Evolutionary conservation across 225 moss, liverwort and hornwort genomes (phyloP), one percentile per base, ranked within the genome.

Genomic region (Polytrichum commune): DNA sequence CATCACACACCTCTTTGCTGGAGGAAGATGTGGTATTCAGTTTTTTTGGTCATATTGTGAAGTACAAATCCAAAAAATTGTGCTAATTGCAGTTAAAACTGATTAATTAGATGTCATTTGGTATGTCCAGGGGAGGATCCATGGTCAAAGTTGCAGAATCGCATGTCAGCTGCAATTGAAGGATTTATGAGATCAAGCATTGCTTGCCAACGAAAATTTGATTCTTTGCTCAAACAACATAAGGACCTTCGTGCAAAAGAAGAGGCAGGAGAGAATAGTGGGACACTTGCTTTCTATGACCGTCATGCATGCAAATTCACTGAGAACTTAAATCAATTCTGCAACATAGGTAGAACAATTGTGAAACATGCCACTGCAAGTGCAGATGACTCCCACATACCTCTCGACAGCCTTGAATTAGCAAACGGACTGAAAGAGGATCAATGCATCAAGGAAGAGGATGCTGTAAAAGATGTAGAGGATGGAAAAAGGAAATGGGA

Each of bases 401-500:
- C 58, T 58, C 24, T 20, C 7, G 58, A 7, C 58, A 68, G 67
- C 19, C 27, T 29, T 6, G 74, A 72, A n/a, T 32, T 67, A 65
- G 67, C 54, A 54, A 67, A 27, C 5, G 63, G 68, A 62, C 62
- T 33, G 9, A 66, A 75, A 67, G 66, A 75, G 65, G 75, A 80
- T 78, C 60, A 16, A 53, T 54, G 60, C 54, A 29, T 54, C 67
- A 81, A 71, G 20, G 85, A 82, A 64, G 63, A 64, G 5, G 27
- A 64, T 60, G 60, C 7, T 53, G 84, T 46, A 13, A 81, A 81
- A 16, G 79, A 75, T 62, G 79, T 76, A 53, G 82, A 85, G 62
- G 85, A 85, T 76, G 81, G 82, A 58, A 82, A 79, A 74, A 85
- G 82, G 74, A 85, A 82, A 8, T 82, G 79, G 82, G 78, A 78